Percentiles rank a stretch among this genome's conserved stretches.
Conservation (phyloP, 352 stramenopile species). For the Globisporangium lucens region DNA sequence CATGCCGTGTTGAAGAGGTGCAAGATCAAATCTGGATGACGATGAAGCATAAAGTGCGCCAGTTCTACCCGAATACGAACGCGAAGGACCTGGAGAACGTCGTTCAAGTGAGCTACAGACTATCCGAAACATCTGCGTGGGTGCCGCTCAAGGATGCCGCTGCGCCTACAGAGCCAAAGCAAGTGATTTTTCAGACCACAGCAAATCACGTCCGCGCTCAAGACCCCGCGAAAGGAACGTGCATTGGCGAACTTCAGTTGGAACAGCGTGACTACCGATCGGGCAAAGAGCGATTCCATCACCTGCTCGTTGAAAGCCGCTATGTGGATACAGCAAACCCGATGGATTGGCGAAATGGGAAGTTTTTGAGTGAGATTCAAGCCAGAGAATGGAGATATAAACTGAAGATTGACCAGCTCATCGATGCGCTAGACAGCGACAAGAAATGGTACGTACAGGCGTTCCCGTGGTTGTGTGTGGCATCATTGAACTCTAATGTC, state of each 20-base stretch:
- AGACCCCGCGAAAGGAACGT: slow-evolving; percentile 6
- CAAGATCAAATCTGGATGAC: slow-evolving; percentile 40
- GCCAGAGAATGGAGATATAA: slow-evolving; percentile 58
- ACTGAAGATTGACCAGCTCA: slow-evolving; percentile 47
- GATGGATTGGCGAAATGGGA: slow-evolving; percentile 44
- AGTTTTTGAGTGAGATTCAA: slow-evolving; percentile 66
- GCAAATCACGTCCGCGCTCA: slow-evolving; percentile 5
- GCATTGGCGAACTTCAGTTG: slow-evolving; percentile 50
- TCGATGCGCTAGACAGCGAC: slow-evolving; percentile 75
- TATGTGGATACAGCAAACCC: slow-evolving; percentile 22
- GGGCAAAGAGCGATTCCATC: slow-evolving; percentile 56
- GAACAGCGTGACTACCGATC: slow-evolving; percentile 50
- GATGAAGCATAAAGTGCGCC: slow-evolving; percentile 24
- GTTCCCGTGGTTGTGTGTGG: background rate
- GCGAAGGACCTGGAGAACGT: slow-evolving; percentile 22
- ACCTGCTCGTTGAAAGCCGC: slow-evolving; percentile 57
- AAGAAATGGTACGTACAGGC: slow-evolving; percentile 54
- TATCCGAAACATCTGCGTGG: slow-evolving; percentile 39
- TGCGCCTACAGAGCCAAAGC: slow-evolving; percentile 1
- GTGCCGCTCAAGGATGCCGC: slow-evolving; percentile 32
- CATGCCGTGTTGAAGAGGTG: slow-evolving; percentile 37
- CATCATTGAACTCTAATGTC: background rate
- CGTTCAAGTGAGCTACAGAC: slow-evolving; percentile 54
- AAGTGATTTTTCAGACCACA: slow-evolving; percentile 11
- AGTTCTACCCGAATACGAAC: slow-evolving; percentile 42